These are phyloP conservation scores for Cercospora sp. DNA, from an alignment of 2,329 filamentous ascomycete species.

Conservation along the genomic window DNA sequence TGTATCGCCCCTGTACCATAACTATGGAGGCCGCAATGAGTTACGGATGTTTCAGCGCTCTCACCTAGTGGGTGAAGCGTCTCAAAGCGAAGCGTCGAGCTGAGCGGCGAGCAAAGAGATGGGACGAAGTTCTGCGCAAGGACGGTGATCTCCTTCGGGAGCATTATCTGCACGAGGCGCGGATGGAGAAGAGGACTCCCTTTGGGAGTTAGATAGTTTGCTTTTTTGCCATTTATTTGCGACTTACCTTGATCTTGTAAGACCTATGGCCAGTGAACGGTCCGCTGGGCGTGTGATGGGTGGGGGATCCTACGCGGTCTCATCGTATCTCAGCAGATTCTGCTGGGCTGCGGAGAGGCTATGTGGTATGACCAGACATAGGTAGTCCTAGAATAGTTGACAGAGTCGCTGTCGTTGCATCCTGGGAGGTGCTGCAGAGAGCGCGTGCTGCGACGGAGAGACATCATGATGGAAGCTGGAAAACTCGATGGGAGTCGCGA, in stretches of 20 bases:
- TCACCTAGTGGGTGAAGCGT: neutral
- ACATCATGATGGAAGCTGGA: neutral
- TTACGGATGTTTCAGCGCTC: neutral
- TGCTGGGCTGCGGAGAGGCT: neutral
- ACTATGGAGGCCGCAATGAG: neutral
- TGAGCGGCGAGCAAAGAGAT: conserved; percentile 1
- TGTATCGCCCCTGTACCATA: neutral
- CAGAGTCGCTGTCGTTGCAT: neutral
- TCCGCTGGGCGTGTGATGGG: neutral
- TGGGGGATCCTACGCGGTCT: neutral
- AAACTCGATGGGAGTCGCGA: neutral
- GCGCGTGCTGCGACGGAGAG: neutral
- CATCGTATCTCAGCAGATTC: neutral
- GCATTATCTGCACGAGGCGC: neutral
- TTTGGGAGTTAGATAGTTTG: neutral
- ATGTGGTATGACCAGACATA: neutral
- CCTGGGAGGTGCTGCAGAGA: neutral
- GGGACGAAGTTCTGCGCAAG: neutral
- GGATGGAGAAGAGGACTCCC: neutral
- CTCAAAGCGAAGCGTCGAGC: neutral
- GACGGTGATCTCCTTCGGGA: neutral
- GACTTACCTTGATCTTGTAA: conserved; percentile 1
- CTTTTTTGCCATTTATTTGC: neutral
- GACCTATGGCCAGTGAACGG: neutral
- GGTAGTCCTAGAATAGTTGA: neutral